Percentiles rank a stretch among this genome's conserved stretches.
Conservation (phyloP, 2,329 filamentous ascomycete genomes). For the Exophiala bonariae region DNA sequence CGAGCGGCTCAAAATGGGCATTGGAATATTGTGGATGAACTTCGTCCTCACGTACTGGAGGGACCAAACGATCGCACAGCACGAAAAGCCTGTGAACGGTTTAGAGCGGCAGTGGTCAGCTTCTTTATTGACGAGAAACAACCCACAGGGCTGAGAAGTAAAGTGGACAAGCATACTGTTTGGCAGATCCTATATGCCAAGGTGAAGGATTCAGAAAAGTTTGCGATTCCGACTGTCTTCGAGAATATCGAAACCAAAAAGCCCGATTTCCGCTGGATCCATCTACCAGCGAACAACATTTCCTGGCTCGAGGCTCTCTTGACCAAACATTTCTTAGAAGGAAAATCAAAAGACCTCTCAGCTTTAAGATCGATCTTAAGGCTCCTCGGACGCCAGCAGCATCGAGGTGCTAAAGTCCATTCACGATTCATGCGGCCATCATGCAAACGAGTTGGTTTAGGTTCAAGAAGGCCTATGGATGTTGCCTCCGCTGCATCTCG, state of each 20-base stretch:
- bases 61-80: conserved; percentile 40
- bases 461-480: conserved; percentile 2
- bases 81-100: conserved; percentile 47
- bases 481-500: background rate
- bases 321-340: conserved; percentile 66
- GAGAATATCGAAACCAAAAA: conserved; percentile 43
- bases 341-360: conserved; percentile 61
- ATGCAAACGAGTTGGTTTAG: conserved; percentile 11
- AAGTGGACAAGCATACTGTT: conserved; percentile 49
- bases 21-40: conserved; percentile 35
- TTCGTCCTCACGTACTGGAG: conserved; percentile 39
- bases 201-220: conserved; percentile 46
- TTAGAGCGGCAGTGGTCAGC: conserved; percentile 55
- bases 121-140: conserved; percentile 37
- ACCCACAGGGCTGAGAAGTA: conserved; percentile 1
- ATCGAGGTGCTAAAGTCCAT: conserved; percentile 34
- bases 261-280: conserved; percentile 48
- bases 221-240: conserved; percentile 48
- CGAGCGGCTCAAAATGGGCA: conserved; percentile 41
- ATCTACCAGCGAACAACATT: conserved; percentile 54
- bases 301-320: conserved; percentile 64
- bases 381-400: conserved; percentile 27
- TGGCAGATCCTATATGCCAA: conserved; percentile 55
- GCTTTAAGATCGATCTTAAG: conserved; percentile 58
- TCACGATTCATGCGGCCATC: conserved; percentile 28